phyloP scores from a whole-genome alignment of 1,284 basidiomycete genomes.

The Fomitopsis pinicola region DNA sequence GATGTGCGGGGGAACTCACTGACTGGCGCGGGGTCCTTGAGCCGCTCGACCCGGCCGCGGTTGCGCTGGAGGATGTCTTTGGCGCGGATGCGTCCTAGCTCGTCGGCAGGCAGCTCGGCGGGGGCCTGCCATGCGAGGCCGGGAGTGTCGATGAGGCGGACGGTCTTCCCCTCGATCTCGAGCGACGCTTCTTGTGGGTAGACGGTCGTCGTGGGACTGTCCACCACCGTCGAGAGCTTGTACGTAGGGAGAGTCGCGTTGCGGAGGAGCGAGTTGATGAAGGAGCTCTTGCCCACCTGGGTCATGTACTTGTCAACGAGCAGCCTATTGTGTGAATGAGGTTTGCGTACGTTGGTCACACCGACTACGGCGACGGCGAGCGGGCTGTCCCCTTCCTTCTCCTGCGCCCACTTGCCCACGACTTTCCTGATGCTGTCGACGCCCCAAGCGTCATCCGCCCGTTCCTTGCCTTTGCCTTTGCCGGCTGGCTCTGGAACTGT shows the following conservation, averaged over 20 bases:
- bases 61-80: slow-evolving; percentile 76
- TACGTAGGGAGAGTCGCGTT: slow-evolving; percentile 61
- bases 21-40: slow-evolving; percentile 81
- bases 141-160: slow-evolving; percentile 80
- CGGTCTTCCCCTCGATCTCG: slow-evolving; percentile 38
- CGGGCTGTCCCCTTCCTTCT: slow-evolving; percentile 41
- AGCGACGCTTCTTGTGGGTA: slow-evolving; percentile 61
- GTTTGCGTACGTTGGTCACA: slow-evolving; percentile 54
- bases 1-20: slow-evolving; percentile 40
- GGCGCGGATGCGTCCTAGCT: slow-evolving; percentile 44
- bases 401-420: slow-evolving; percentile 41
- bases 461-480: slow-evolving; percentile 41
- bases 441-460: slow-evolving; percentile 55
- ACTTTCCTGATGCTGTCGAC: slow-evolving; percentile 42
- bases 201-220: slow-evolving; percentile 67
- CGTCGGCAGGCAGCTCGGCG: slow-evolving; percentile 38
- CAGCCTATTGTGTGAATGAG: neutral
- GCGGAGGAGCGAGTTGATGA: slow-evolving; percentile 72
- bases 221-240: slow-evolving; percentile 43
- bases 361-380: slow-evolving; percentile 74
- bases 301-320: slow-evolving; percentile 1
- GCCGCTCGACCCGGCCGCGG: slow-evolving; percentile 82
- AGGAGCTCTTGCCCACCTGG: slow-evolving; percentile 77
- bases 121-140: slow-evolving; percentile 62
- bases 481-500: slow-evolving; percentile 29